Base-by-base conservation (phyloP, 2,329 filamentous ascomycete species). In the Seiridium unicorne region DNA sequence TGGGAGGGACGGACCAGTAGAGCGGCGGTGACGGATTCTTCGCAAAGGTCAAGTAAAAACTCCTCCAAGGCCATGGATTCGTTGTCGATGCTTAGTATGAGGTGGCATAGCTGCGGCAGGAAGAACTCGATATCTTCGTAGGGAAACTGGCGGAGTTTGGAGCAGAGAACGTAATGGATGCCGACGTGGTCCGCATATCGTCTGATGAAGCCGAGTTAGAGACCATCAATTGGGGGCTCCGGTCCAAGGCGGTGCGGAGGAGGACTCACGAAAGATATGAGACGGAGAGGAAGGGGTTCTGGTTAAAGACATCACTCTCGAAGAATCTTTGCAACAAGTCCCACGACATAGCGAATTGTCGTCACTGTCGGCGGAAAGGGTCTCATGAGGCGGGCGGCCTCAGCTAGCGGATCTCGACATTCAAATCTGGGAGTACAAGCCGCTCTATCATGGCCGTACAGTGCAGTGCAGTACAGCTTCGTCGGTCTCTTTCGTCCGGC, bases 71-170 rank as follows among this genome's bases (percentile, higher is more conserved):
- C 91, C 90, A 95, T 93, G 67, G 91, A 94, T 81, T 95, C 92
- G 77, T 94, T 95, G 80, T 94, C 88, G 74, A 94, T 86, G 76
- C 90, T 93, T 71, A 95, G 90, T 77, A 93, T 88, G 64, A 95
- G 87, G 78, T 95, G 92, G 74, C 91, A 95, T 81, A 95, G 81
- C 80, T 92, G 90, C 63, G 91, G 91, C 55, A 95, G 84, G 81
- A 94, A 95, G 87, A 95, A 95, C 77, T 95, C 92, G 73, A 95
- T 93, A 77, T 95, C 91, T 80, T 93, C 90, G 79, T 94, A 95
- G 65, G 89, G 90, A 73, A 95, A 95, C 76, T 92, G 90, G 73
- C 92, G 90, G 72, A 95, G 83, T 84, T 95, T 95, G 70, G 89
- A 90, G 81, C 92, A 94, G 64, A 95, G 86, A 63, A 93, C 90